phyloP scores from a whole-genome alignment of 164 flowering plant genomes.

The Cinnamomum micranthum region DNA sequence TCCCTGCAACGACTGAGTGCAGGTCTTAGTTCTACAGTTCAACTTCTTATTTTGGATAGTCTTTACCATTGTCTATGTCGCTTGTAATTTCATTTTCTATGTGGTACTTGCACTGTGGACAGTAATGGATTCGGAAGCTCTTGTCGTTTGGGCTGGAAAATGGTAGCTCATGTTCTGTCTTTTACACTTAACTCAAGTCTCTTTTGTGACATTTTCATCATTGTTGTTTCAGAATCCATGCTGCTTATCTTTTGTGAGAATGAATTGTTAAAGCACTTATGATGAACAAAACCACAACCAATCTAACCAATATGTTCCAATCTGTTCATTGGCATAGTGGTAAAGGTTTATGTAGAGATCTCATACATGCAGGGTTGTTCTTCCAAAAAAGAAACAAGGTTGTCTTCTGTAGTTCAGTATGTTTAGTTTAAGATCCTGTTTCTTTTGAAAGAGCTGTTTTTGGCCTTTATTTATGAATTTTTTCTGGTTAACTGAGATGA shows the following conservation, averaged over 20 bases:
- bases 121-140: background rate
- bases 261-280: background rate
- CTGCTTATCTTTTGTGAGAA: background rate
- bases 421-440: background rate
- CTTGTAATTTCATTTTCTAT: background rate
- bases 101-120: background rate
- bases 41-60: background rate
- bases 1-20: background rate
- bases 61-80: background rate
- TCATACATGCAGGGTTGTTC: too few species aligned
- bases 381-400: background rate
- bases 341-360: background rate
- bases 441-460: background rate
- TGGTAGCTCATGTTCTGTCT: background rate
- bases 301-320: background rate
- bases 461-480: too few species aligned
- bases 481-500: background rate
- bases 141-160: background rate
- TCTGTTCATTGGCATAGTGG: background rate
- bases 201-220: too few species aligned
- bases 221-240: too few species aligned
- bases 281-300: background rate
- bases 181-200: too few species aligned
- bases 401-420: background rate
- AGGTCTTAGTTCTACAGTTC: background rate